These are phyloP conservation scores for Hamigera avellanea DNA, from an alignment of 495 filamentous ascomycete genomes.

Conservation along the genomic window DNA sequence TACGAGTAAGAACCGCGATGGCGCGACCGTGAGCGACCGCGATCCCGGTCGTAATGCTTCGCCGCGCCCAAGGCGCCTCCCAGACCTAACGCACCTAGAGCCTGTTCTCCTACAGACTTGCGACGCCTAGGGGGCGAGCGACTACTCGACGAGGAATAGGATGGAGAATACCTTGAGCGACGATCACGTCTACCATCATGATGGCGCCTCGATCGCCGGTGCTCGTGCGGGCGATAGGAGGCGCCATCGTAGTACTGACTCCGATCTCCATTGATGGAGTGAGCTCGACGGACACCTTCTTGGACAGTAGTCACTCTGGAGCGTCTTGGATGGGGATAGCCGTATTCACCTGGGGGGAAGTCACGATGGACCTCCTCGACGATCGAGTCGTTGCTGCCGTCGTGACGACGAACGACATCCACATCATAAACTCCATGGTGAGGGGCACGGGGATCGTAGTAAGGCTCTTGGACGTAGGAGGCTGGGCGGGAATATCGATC, in stretches of 20 bases:
- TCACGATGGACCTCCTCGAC: conserved; percentile 59
- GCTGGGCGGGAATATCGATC: conserved; percentile 19
- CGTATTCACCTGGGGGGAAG: conserved; percentile 48
- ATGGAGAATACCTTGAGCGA: conserved; percentile 25
- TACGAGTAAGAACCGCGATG: conserved; percentile 44
- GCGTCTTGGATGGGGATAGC: conserved; percentile 27
- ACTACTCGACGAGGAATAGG: conserved; percentile 24
- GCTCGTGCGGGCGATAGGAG: conserved; percentile 38
- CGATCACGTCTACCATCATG: conserved; percentile 24
- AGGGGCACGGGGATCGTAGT: conserved; percentile 15
- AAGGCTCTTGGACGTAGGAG: conserved; percentile 19
- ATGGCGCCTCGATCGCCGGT: conserved; percentile 35
- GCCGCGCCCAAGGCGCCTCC: conserved; percentile 48
- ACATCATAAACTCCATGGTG: conserved; percentile 8
- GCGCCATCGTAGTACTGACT: conserved; percentile 39
- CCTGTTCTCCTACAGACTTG: conserved; percentile 65
- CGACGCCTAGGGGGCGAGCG: conserved; percentile 35
- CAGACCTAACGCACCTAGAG: conserved; percentile 52
- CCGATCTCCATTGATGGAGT: conserved; percentile 30
- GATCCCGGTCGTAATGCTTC: conserved; percentile 61
- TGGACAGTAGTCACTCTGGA: conserved; percentile 13
- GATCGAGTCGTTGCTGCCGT: conserved; percentile 47
- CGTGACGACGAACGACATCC: conserved; percentile 40
- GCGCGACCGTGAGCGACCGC: conserved; percentile 46
- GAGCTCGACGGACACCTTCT: conserved; percentile 24